These are phyloP conservation scores for Fomitopsis pinicola DNA, from an alignment of 1,284 basidiomycete genomes.

Conservation along the genomic window DNA sequence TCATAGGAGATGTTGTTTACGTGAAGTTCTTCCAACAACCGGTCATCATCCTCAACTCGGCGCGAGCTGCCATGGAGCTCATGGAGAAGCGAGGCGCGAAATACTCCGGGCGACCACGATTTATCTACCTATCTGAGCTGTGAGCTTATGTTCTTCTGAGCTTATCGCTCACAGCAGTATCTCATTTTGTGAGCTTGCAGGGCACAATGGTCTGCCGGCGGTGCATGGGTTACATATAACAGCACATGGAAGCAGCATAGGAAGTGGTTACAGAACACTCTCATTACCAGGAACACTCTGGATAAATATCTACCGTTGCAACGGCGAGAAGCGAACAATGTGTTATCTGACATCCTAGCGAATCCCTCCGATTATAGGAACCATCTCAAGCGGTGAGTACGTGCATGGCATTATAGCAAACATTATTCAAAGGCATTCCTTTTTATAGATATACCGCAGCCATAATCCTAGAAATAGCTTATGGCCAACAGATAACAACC, in stretches of 20 bases:
- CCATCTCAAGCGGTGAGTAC: too few species aligned
- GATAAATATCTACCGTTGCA: constrained; percentile 21
- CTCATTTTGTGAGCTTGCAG: background rate
- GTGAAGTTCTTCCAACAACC: constrained; percentile 29
- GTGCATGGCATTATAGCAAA: too few species aligned
- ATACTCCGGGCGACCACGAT: constrained; percentile 33
- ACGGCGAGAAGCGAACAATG: constrained; percentile 14
- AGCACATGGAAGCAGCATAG: constrained; percentile 20
- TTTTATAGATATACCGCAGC: too few species aligned
- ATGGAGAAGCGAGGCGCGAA: constrained; percentile 35
- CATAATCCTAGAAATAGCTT: too few species aligned
- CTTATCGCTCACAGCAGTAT: too few species aligned
- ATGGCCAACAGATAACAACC: too few species aligned
- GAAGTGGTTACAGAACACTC: constrained; percentile 20
- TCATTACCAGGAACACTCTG: constrained; percentile 16
- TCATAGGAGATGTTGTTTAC: constrained; percentile 34
- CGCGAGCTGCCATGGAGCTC: constrained; percentile 31
- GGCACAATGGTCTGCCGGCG: background rate
- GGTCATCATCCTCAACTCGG: constrained; percentile 34
- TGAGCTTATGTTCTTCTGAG: constrained; percentile 9
- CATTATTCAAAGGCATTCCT: background rate
- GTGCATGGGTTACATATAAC: constrained; percentile 16
- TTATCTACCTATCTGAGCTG: constrained; percentile 25
- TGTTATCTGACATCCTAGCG: too few species aligned
- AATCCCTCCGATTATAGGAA: too few species aligned